Percentiles rank a stretch among this genome's conserved stretches.
Evolutionary conservation across 352 stramenopile species (phyloP).

Genomic region (Pythium phragmiticola): DNA sequence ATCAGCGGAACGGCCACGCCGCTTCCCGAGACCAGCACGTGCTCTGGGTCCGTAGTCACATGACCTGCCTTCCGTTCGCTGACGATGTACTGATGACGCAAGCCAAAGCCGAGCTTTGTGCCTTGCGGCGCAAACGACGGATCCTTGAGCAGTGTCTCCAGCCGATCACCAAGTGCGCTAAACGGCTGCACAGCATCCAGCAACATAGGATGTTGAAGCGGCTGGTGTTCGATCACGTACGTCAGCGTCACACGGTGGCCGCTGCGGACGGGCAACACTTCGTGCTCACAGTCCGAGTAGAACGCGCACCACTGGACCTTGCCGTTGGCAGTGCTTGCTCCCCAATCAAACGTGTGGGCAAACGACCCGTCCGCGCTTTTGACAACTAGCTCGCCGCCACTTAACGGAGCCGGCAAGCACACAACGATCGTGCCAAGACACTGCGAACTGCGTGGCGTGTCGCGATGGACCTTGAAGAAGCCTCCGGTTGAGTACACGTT

Average conservation of each 20-base stretch:
- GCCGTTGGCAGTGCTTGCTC: not conserved
- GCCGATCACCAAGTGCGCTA: not conserved
- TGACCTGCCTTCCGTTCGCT: not conserved
- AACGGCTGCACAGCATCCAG: not conserved
- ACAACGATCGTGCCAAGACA: conserved; percentile 21
- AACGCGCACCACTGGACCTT: conserved; percentile 17
- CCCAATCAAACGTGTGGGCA: conserved; percentile 1
- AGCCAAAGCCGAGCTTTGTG: conserved; percentile 9
- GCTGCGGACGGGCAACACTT: conserved; percentile 8
- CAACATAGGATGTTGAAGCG: not conserved
- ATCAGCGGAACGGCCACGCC: conserved; percentile 9
- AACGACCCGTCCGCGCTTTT: conserved; percentile 10
- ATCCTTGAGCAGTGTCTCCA: not conserved
- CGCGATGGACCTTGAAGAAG: conserved; percentile 22
- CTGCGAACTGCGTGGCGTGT: conserved; percentile 12
- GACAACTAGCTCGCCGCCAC: conserved; percentile 19
- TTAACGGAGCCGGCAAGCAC: conserved; percentile 11
- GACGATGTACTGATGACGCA: not conserved
- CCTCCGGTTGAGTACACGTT: conserved; percentile 19
- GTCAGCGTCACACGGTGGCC: conserved; percentile 12
- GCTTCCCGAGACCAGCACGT: not conserved
- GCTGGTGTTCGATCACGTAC: conserved; percentile 1
- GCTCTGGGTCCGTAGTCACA: not conserved
- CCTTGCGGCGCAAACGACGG: conserved; percentile 9
- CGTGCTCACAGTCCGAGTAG: conserved; percentile 21